Conservation (phyloP, 78 protist species). For the Monosiga brevicollis region DNA sequence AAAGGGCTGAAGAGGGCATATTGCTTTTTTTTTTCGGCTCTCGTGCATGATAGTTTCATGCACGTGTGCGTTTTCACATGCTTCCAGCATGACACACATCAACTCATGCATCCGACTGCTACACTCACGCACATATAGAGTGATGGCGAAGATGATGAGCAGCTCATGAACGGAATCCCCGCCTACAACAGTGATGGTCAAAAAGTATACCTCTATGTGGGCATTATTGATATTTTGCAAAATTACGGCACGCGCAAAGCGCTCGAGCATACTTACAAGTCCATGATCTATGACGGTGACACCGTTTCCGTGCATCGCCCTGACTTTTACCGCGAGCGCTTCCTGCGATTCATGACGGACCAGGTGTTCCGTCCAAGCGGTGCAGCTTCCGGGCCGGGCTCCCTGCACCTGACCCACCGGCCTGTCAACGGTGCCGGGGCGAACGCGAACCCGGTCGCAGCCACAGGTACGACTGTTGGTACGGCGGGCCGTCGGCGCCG, state of each 20-base stretch:
- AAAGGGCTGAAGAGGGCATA: too few relatives aligned
- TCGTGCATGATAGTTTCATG: too few relatives aligned
- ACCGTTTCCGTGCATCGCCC: constrained; percentile 22
- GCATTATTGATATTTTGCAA: constrained; percentile 75
- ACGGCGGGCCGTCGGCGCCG: neutral
- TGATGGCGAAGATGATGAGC: too few relatives aligned
- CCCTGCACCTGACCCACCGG: too few relatives aligned
- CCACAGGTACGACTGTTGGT: neutral
- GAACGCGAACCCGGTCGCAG: neutral
- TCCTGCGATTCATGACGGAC: neutral
- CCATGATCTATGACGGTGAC: constrained; percentile 15
- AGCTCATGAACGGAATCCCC: constrained; percentile 56
- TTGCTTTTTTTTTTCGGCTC: too few relatives aligned
- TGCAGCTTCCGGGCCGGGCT: too few relatives aligned
- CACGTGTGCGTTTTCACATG: too few relatives aligned
- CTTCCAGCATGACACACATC: too few relatives aligned
- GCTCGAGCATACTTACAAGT: constrained; percentile 65
- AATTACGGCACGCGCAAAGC: constrained; percentile 53
- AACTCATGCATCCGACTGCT: neutral
- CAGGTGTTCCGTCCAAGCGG: constrained; percentile 5
- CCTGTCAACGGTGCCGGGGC: neutral
- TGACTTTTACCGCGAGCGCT: constrained; percentile 9
- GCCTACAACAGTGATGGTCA: constrained; percentile 32
- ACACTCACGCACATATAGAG: neutral
- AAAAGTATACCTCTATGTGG: constrained; percentile 38